These are phyloP conservation scores for Leccinum boreale DNA, from an alignment of 768 basidiomycete species.

Conservation along the genomic window DNA sequence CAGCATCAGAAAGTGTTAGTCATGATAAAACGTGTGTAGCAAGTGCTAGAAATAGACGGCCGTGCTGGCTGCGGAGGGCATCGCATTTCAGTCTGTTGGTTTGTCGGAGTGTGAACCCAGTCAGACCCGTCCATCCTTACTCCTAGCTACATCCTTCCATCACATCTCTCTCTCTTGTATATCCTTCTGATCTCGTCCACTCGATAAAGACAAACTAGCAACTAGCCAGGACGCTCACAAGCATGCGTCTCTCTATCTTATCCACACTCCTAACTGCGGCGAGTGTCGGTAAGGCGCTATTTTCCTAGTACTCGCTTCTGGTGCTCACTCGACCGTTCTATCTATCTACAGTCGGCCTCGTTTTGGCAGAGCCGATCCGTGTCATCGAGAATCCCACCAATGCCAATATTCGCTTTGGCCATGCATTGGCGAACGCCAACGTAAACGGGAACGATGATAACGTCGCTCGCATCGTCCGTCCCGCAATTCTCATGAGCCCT, in stretches of 20 bases:
- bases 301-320: not conserved
- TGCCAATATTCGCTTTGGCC: conserved; percentile 38
- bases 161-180: not conserved
- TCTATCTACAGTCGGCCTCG: conserved; percentile 31
- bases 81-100: not conserved
- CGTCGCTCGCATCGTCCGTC: conserved; percentile 20
- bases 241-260: conserved; percentile 39
- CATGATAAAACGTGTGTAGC: conserved; percentile 3
- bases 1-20: not conserved
- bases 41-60: not conserved
- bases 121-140: not conserved
- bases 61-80: not conserved
- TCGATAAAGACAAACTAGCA: not conserved
- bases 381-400: conserved; percentile 37
- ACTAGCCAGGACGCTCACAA: not conserved
- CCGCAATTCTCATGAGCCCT: conserved; percentile 7
- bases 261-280: conserved; percentile 38
- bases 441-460: conserved; percentile 27
- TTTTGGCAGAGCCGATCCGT: conserved; percentile 49
- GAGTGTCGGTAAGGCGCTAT: conserved; percentile 26
- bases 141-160: not conserved
- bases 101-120: conserved; percentile 23
- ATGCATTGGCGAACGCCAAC: conserved; percentile 33
- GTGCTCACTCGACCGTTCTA: not conserved
- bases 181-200: conserved; percentile 1